Evolutionary conservation across 768 basidiomycete species (phyloP).

Genomic region (Tephrocybe sp.): DNA sequence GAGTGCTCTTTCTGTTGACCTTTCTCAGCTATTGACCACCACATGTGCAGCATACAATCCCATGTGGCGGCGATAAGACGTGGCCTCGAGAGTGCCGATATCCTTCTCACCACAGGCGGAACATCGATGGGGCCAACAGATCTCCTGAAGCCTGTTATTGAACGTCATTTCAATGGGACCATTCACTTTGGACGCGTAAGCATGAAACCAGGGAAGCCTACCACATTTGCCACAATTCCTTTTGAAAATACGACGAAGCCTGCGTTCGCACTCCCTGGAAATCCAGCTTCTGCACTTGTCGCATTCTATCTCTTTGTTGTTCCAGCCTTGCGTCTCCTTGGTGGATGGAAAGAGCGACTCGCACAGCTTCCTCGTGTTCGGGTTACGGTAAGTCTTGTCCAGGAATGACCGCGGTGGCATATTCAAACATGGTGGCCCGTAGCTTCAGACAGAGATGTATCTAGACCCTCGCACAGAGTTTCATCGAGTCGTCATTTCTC

Average conservation of each 20-base stretch:
- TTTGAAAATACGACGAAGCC: constrained; percentile 47
- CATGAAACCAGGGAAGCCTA: constrained; percentile 86
- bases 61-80: constrained; percentile 57
- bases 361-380: constrained; percentile 61
- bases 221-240: constrained; percentile 83
- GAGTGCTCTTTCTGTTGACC: constrained; percentile 19
- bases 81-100: constrained; percentile 65
- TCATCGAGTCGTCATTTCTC: constrained; percentile 72
- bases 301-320: constrained; percentile 85
- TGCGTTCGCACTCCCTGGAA: constrained; percentile 85
- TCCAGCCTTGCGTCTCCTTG: constrained; percentile 72
- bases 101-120: constrained; percentile 84
- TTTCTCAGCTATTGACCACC: not conserved
- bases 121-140: constrained; percentile 92
- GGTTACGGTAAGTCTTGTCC: constrained; percentile 56
- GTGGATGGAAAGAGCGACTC: constrained; percentile 57
- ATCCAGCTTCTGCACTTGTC: constrained; percentile 86
- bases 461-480: constrained; percentile 80
- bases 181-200: constrained; percentile 87
- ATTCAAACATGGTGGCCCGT: too few species aligned
- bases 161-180: constrained; percentile 70
- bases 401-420: too few species aligned
- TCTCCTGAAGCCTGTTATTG: constrained; percentile 85
- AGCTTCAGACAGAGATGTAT: constrained; percentile 62
- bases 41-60: constrained; percentile 50